phyloP scores from a whole-genome alignment of 495 filamentous ascomycete species.

The Daldinia loculata region DNA sequence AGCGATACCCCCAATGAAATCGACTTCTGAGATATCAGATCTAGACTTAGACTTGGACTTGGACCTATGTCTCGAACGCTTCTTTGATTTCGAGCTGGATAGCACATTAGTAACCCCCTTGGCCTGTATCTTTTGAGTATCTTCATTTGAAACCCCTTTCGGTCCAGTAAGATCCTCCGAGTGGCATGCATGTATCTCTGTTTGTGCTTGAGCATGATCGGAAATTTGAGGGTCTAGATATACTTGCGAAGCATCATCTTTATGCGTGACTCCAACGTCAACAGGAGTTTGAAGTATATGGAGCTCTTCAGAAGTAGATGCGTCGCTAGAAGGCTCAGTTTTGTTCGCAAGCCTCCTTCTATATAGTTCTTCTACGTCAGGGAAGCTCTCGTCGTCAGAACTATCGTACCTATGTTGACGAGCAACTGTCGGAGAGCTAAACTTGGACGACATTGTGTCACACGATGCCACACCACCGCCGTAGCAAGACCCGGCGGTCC shows the following conservation, averaged over 20 bases:
- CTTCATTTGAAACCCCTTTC: background rate
- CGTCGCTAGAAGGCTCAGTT: background rate
- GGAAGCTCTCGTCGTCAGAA: constrained; percentile 28
- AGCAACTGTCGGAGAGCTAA: background rate
- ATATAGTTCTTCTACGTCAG: constrained; percentile 20
- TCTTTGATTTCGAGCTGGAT: constrained; percentile 3
- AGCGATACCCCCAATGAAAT: background rate
- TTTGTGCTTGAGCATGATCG: background rate
- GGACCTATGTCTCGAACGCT: constrained; percentile 9
- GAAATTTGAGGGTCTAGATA: background rate
- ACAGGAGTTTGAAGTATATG: background rate
- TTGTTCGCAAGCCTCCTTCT: background rate
- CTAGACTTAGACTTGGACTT: background rate
- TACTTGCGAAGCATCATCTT: background rate
- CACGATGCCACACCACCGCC: background rate
- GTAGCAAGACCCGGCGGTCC: background rate
- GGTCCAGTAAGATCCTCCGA: background rate
- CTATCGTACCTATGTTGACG: background rate
- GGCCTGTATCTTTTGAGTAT: background rate
- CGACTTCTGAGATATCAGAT: background rate
- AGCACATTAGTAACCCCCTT: background rate
- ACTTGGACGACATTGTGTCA: background rate
- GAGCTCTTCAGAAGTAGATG: background rate
- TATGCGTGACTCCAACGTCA: background rate
- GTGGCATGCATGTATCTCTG: background rate